Evolutionary conservation across 1,284 basidiomycete species (phyloP).

Genomic region (Phlebopus sp.): DNA sequence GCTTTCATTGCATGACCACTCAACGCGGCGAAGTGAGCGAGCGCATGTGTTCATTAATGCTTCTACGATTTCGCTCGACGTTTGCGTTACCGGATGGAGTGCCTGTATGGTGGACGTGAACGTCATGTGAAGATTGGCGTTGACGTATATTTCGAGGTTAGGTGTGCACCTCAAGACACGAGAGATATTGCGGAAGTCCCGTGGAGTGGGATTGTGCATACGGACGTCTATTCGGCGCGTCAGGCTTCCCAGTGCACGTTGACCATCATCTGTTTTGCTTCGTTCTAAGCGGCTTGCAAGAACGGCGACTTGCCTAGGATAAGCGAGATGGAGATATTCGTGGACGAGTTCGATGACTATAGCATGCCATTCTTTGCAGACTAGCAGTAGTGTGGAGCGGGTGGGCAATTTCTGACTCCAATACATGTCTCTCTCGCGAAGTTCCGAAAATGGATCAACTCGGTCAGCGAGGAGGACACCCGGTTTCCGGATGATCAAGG

Average conservation of each 20-base stretch:
- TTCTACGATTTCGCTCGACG: conserved; percentile 21
- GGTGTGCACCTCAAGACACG: conserved; percentile 37
- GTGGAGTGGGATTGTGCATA: conserved; percentile 32
- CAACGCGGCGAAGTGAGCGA: conserved; percentile 26
- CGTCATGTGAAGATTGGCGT: conserved; percentile 31
- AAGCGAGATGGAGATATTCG: conserved; percentile 39
- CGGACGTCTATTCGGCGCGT: conserved; percentile 40
- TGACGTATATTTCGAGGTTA: conserved; percentile 38
- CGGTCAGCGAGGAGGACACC: conserved; percentile 21
- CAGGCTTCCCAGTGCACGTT: conserved; percentile 34
- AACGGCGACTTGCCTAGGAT: conserved; percentile 30
- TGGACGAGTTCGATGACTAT: conserved; percentile 35
- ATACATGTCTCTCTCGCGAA: conserved; percentile 16
- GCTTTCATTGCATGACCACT: conserved; percentile 33
- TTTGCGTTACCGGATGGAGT: conserved; percentile 24
- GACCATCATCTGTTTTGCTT: conserved; percentile 15
- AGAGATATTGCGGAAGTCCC: conserved; percentile 23
- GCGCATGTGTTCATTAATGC: conserved; percentile 24
- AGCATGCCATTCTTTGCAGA: conserved; percentile 36
- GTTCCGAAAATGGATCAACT: conserved; percentile 30
- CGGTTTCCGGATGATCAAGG: conserved; percentile 23
- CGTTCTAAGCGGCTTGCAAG: conserved; percentile 35
- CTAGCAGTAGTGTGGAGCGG: conserved; percentile 19
- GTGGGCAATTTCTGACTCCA: conserved; percentile 14
- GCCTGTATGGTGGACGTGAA: conserved; percentile 17